These are phyloP conservation scores for Blastomyces gilchristii DNA, from an alignment of 2,329 filamentous ascomycete species.

Conservation along the genomic window DNA sequence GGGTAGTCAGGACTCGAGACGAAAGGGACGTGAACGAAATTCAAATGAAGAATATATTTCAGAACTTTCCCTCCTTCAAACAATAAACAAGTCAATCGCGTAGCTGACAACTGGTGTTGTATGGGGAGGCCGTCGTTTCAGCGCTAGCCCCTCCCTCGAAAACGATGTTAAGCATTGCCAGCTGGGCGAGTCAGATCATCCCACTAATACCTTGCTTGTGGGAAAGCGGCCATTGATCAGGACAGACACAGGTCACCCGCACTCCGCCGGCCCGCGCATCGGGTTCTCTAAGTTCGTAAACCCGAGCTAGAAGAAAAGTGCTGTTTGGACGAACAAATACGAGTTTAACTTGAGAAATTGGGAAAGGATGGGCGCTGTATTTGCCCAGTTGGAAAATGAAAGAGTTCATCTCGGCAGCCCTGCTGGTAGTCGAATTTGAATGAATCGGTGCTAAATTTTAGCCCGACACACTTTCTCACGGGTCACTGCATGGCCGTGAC, in stretches of 20 bases:
- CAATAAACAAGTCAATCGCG: neutral
- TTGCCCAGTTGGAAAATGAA: neutral
- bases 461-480: neutral
- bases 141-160: neutral
- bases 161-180: conserved; percentile 1
- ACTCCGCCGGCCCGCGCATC: neutral
- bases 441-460: neutral
- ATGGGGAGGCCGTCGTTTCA: neutral
- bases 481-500: neutral
- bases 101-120: neutral
- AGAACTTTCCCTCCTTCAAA: neutral
- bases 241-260: neutral
- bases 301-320: neutral
- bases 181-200: neutral
- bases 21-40: neutral
- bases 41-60: neutral
- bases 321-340: neutral
- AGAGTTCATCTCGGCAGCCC: neutral
- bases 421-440: neutral
- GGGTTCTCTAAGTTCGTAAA: neutral
- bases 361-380: neutral
- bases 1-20: neutral
- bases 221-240: neutral
- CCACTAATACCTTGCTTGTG: neutral
- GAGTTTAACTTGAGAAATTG: neutral